Conservation (phyloP, 2,329 filamentous ascomycete genomes). For the Claviceps lovelessii region DNA sequence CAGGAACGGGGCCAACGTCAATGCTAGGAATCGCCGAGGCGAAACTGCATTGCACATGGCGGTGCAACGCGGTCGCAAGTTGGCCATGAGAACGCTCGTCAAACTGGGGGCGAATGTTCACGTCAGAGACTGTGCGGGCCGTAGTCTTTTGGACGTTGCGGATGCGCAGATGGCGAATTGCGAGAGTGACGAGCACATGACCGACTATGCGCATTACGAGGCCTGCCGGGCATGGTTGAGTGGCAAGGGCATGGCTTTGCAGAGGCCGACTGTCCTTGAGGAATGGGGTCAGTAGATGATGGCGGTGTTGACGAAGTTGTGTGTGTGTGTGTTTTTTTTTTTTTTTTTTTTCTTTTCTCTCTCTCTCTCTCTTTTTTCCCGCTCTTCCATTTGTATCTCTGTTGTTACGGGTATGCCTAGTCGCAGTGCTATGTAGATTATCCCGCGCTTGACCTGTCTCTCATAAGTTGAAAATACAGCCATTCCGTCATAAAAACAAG, state of each 20-base stretch:
- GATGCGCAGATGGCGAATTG: constrained; percentile 25
- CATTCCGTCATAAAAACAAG: too few relatives aligned
- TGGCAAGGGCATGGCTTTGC: constrained; percentile 21
- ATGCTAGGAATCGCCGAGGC: constrained; percentile 37
- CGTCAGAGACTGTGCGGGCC: constrained; percentile 28
- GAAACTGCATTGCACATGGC: constrained; percentile 43
- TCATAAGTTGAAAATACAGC: too few relatives aligned
- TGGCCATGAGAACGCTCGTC: constrained; percentile 33
- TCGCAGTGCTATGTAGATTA: too few relatives aligned
- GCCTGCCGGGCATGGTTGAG: constrained; percentile 33
- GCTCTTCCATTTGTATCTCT: too few relatives aligned
- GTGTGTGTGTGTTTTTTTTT: too few relatives aligned
- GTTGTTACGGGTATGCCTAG: too few relatives aligned
- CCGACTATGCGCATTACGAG: constrained; percentile 28
- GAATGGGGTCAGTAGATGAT: constrained; percentile 22
- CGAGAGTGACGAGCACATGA: constrained; percentile 13
- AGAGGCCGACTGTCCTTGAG: constrained; percentile 24
- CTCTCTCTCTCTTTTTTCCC: too few relatives aligned
- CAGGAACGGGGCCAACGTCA: constrained; percentile 26
- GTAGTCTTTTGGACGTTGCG: constrained; percentile 31
- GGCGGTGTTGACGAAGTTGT: too few relatives aligned
- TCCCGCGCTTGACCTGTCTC: too few relatives aligned
- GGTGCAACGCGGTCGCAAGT: constrained; percentile 36
- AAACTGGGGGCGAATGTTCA: constrained; percentile 33
- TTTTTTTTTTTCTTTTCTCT: background rate